Evolutionary conservation across 116 monocot genomes (phyloP).

Genomic region (Dioscorea cayenensis): DNA sequence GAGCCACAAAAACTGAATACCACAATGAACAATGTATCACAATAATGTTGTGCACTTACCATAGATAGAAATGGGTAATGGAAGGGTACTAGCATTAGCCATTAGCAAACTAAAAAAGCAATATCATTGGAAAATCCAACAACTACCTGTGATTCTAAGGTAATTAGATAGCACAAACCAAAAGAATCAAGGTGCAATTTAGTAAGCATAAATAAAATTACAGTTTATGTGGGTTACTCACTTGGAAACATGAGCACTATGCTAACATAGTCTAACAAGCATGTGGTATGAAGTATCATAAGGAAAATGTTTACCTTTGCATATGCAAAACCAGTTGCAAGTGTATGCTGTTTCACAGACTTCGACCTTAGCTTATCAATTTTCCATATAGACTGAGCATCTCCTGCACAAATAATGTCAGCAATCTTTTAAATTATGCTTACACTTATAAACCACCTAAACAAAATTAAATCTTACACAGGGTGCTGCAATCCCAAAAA

Average conservation of each 20-base stretch:
- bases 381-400: slow-evolving; percentile 74
- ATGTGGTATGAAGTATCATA: not conserved
- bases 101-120: too few relatives aligned
- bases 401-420: slow-evolving; percentile 46
- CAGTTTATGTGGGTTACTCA: not conserved
- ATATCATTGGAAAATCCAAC: too few relatives aligned
- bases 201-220: too few relatives aligned
- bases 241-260: not conserved
- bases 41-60: not conserved
- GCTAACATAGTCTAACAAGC: not conserved
- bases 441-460: not conserved
- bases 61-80: too few relatives aligned
- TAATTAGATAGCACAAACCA: too few relatives aligned
- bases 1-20: not conserved
- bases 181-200: too few relatives aligned
- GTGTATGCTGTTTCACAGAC: slow-evolving; percentile 45
- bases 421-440: not conserved
- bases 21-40: not conserved
- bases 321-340: slow-evolving; percentile 69
- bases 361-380: slow-evolving; percentile 67
- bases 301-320: slow-evolving; percentile 57
- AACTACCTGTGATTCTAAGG: too few relatives aligned
- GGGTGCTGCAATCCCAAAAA: not conserved
- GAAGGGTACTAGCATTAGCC: too few relatives aligned
- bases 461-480: not conserved